A percentile compares a stretch with the other conserved stretches of the same genome.
Conservation (phyloP, 169 alveolate genomes). For the Plasmodium ovale region DNA sequence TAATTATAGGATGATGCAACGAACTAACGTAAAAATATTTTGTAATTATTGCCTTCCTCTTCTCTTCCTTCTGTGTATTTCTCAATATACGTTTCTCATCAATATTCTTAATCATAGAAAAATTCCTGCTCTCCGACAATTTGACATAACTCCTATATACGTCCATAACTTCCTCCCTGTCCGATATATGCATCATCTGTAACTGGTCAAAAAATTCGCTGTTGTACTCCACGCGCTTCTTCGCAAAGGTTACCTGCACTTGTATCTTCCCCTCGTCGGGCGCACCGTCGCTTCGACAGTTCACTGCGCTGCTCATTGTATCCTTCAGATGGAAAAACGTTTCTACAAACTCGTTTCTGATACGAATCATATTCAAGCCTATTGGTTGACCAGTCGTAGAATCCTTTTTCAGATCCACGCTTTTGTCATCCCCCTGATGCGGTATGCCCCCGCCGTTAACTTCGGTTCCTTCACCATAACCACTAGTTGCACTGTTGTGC, state of each 20-base stretch:
- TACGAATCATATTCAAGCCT: slow-evolving; percentile 13
- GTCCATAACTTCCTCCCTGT: slow-evolving; percentile 44
- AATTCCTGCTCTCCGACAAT: background rate
- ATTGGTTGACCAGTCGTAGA: background rate
- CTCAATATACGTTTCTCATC: slow-evolving; percentile 45
- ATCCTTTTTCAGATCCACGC: background rate
- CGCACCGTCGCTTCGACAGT: background rate
- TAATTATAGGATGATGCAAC: slow-evolving; percentile 85
- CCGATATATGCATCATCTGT: slow-evolving; percentile 28
- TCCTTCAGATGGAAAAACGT: slow-evolving; percentile 35
- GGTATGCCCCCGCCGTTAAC: background rate
- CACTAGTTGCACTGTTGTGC: background rate
- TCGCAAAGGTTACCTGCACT: slow-evolving; percentile 16
- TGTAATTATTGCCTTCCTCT: slow-evolving; percentile 55
- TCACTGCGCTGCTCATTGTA: slow-evolving; percentile 10
- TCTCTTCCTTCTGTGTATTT: slow-evolving; percentile 47
- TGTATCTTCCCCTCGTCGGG: background rate
- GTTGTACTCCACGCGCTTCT: slow-evolving; percentile 27
- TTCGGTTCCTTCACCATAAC: background rate
- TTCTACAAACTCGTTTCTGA: slow-evolving; percentile 52
- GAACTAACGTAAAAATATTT: slow-evolving; percentile 68
- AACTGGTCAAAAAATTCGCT: slow-evolving; percentile 58
- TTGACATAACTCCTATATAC: slow-evolving; percentile 50
- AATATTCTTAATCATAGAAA: background rate
- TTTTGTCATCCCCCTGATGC: background rate